These are phyloP conservation scores for Aaosphaeria arxii DNA, from an alignment of 2,329 filamentous ascomycete species.

Conservation along the genomic window DNA sequence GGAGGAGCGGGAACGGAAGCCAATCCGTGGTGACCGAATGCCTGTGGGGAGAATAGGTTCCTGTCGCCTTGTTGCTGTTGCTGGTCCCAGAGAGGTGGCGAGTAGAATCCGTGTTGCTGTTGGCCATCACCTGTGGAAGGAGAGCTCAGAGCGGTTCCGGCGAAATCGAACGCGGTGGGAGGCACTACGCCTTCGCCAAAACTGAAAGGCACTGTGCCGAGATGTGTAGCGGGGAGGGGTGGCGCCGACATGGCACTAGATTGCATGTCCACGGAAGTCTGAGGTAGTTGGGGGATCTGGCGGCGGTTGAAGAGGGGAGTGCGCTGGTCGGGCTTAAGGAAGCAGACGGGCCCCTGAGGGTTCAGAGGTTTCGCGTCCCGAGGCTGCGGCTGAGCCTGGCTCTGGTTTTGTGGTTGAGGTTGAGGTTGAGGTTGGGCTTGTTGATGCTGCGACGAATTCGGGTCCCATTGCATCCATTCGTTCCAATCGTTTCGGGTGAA, in stretches of 20 bases:
- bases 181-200: conserved; percentile 32
- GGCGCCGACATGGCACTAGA: conserved; percentile 20
- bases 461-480: conserved; percentile 49
- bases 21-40: conserved; percentile 22
- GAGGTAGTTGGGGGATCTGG: conserved; percentile 20
- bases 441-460: conserved; percentile 27
- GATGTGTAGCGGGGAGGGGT: conserved; percentile 13
- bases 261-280: conserved; percentile 12
- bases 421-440: conserved; percentile 14
- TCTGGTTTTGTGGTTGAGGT: conserved; percentile 20
- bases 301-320: conserved; percentile 21
- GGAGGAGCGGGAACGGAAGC: conserved; percentile 22
- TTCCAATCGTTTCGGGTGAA: conserved; percentile 38
- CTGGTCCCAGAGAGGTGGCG: conserved; percentile 31
- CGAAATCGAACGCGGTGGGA: conserved; percentile 34
- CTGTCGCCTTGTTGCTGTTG: conserved; percentile 18
- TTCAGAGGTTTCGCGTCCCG: conserved; percentile 18
- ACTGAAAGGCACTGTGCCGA: conserved; percentile 23
- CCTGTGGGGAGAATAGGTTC: conserved; percentile 23
- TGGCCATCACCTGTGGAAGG: conserved; percentile 23
- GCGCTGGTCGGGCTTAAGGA: conserved; percentile 23
- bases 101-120: conserved; percentile 27
- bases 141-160: conserved; percentile 26
- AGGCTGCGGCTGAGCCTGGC: conserved; percentile 21
- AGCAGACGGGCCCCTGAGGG: conserved; percentile 24